phyloP scores from a whole-genome alignment of 1,284 basidiomycete genomes.

The Cutaneotrichosporon sp. region DNA sequence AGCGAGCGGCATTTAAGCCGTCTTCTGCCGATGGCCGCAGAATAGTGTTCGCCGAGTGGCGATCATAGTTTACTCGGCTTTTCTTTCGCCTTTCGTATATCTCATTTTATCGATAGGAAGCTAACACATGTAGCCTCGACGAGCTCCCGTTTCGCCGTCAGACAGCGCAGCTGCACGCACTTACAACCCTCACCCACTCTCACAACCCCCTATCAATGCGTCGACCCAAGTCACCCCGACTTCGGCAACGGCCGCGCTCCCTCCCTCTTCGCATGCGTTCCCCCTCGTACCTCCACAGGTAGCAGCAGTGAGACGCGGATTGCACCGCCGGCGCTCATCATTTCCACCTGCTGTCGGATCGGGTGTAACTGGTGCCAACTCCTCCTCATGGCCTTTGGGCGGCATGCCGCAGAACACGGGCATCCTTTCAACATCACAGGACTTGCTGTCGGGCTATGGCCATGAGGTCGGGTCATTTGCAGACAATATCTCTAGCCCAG shows the following conservation, averaged over 20 bases:
- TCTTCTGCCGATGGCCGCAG: no score
- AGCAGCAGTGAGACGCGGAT: conserved; percentile 11
- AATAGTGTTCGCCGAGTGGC: not conserved
- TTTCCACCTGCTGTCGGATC: conserved; percentile 29
- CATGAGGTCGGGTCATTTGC: conserved; percentile 3
- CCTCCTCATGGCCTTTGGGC: conserved; percentile 21
- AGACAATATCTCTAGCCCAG: not conserved
- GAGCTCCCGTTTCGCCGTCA: not conserved
- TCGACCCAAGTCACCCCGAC: not conserved
- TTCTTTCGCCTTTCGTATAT: not conserved
- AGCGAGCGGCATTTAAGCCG: no score
- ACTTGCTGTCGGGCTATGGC: conserved; percentile 5
- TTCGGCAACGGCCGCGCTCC: not conserved
- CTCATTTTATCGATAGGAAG: not conserved
- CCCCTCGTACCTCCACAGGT: conserved; percentile 15
- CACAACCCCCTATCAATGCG: conserved; percentile 15
- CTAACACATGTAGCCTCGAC: conserved; percentile 3
- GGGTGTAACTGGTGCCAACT: conserved; percentile 13
- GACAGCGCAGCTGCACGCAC: conserved; percentile 2
- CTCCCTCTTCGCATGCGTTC: conserved; percentile 13
- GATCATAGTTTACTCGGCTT: not conserved
- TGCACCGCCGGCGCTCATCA: conserved; percentile 24
- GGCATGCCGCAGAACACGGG: no score
- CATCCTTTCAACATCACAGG: not conserved
- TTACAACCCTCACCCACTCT: conserved; percentile 11